Base-by-base conservation (phyloP, 805 yeast genomes). In the Saturnispora gosingensis region DNA sequence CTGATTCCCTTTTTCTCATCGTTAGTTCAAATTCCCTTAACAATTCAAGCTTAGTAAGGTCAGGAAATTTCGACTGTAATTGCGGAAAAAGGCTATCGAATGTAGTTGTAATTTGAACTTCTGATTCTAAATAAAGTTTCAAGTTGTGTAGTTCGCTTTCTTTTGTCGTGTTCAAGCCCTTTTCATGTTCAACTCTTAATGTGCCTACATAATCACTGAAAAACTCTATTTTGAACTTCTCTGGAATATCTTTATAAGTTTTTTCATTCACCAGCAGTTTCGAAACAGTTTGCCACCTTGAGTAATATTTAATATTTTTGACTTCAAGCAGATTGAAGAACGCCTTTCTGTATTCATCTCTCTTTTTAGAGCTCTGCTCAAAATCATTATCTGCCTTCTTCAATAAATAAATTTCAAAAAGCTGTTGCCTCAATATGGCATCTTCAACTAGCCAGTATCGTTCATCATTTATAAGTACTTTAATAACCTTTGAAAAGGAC, bases 401-500 rank as follows among this genome's bases (percentile, higher is more conserved):
- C 52, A 76, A 70, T 32, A 85, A 65, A 60, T 77, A 86, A 36
- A 80, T 80, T 49, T 88, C 93, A 66, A 82, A 88, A 24, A 79
- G 62, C 25, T 69, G 69, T 57, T 80, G 79, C 50, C 90, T 75
- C 56, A 72, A 68, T 16, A 82, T 59, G 0, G 95, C 75, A 60
- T 84, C 86, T 5, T 71, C 67, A 2, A 87, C 66, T 5, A 72
- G 65, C 90, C 91, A 85, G 60, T 86, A 89, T 15, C 81, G 69
- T 2, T 82, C 78, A 56, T 83, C 82, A 3, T 60, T 62, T 16
- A 84, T 73, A 52, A 84, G 77, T 16, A 68, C 66, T 22, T 77
- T 74, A 67, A 88, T 80, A 1, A 85, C 83, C 52, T 71, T 71
- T 46, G 75, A 78, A 65, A 88, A 88, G 0, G 93, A 75, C 90